Evolutionary conservation across 1,139 yeast species (phyloP), one percentile per base, ranked within the genome.

Genomic region (Taphrina sp.): DNA sequence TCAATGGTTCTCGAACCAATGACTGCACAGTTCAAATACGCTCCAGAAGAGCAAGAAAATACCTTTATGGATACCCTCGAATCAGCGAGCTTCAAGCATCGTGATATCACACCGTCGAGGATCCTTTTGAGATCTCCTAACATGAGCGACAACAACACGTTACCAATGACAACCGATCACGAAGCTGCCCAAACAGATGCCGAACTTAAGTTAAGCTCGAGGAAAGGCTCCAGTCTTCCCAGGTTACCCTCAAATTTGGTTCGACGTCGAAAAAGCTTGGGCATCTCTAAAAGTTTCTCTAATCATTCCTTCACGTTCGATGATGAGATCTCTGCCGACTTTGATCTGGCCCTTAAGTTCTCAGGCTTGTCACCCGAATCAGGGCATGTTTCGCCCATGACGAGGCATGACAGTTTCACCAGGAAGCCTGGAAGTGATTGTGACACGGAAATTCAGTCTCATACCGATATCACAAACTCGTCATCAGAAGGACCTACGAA

Each of bases 281-380:
- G 39, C 3, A 23, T 49, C 22, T 20, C 39, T 22, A 49, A 39
- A 31, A 41, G 44, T 29, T 39, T 39, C 20, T 49, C 54, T 2
- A 35, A 42, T n/a, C 46, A 38, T 17, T 8, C 38, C 10, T 49
- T 49, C 33, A 33, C 39, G 31, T 49, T 49, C 17, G 54, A 49
- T 23, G 12, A 7, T 26, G 31, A 26, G 31, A 26, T 26, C 10
- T 26, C 31, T 7, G 31, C 7, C 31, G 12, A 12, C 31, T 12
- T 26, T 26, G 31, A 26, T 26, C 12, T 26, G 31, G 31, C 31
- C 7, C 31, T 39, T 20, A 39, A 39, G 31, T 39, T 23, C 26
- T 24, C 41, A 5, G 28, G 41, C 14, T 37, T 28, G 19, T 16
- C 24, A 17, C 20, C 41, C 7, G 28, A 16, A 16, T 28, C 41